Conservation (phyloP, 306 rosid species). For the Dalbergia cochinchinensis region DNA sequence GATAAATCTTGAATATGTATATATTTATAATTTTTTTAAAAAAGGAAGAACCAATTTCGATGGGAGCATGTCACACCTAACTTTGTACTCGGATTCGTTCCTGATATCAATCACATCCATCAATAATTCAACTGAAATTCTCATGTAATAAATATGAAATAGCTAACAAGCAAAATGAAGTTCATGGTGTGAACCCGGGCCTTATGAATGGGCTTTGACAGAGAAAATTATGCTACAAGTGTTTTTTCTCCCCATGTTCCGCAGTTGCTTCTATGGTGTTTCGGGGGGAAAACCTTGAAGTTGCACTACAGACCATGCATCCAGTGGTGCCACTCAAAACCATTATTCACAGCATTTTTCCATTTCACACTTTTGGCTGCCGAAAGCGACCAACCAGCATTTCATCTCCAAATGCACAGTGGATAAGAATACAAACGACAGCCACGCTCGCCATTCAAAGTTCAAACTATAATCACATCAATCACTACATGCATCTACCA, state of each 20-base stretch:
- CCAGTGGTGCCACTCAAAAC: background rate
- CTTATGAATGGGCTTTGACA: background rate
- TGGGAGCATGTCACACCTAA: no score
- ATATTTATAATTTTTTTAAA: no score
- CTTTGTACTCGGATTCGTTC: no score
- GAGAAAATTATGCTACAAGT: background rate
- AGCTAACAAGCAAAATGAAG: background rate
- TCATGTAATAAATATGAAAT: no score
- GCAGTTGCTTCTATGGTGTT: background rate
- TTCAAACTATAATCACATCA: background rate
- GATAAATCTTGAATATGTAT: no score
- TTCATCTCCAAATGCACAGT: background rate
- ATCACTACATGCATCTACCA: background rate
- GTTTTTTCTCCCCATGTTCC: background rate
- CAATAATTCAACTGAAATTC: no score
- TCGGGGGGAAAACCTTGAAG: background rate
- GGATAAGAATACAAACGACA: background rate
- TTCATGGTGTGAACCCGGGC: background rate
- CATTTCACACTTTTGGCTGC: background rate
- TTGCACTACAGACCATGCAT: constrained; percentile 19
- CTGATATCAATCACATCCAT: no score
- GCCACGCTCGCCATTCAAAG: background rate
- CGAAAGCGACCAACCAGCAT: constrained; percentile 5
- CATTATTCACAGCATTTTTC: background rate
- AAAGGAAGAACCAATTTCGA: no score